phyloP scores from a whole-genome alignment of 257 asterid genomes.

The Lycium barbarum region DNA sequence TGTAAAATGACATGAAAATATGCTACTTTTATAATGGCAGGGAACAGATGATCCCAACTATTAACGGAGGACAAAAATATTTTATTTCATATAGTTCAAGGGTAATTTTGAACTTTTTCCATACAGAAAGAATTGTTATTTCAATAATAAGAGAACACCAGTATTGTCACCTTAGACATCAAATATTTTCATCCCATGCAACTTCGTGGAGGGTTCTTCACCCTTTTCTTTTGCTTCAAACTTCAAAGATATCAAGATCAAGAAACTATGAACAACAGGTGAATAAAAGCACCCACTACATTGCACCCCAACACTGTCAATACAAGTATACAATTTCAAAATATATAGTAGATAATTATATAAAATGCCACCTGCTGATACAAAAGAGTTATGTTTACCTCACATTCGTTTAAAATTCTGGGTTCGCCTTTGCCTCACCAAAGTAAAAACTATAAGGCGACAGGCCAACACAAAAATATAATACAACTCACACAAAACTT shows the following conservation, averaged over 20 bases:
- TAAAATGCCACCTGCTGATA: background rate
- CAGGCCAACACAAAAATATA: background rate
- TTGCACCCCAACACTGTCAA: background rate
- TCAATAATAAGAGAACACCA: background rate
- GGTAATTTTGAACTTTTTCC: background rate
- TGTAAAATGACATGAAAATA: background rate
- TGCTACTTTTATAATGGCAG: background rate
- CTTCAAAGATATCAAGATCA: slow-evolving; percentile 1
- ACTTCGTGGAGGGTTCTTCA: background rate
- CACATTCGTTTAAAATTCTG: slow-evolving; percentile 3
- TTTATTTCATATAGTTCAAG: background rate
- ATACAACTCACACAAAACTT: background rate
- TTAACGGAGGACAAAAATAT: background rate
- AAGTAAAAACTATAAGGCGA: background rate
- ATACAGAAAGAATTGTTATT: background rate
- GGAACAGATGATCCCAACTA: background rate
- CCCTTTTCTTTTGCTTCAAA: background rate
- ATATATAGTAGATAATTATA: slow-evolving; percentile 7
- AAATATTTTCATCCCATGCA: background rate
- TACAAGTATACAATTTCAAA: background rate
- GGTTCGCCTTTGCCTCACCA: background rate
- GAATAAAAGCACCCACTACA: background rate
- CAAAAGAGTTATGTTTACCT: background rate
- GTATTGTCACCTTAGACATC: no score
- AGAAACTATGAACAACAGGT: background rate